Base-by-base conservation (phyloP, 2,329 filamentous ascomycete genomes). In the Calonectria pseudoturangicola region DNA sequence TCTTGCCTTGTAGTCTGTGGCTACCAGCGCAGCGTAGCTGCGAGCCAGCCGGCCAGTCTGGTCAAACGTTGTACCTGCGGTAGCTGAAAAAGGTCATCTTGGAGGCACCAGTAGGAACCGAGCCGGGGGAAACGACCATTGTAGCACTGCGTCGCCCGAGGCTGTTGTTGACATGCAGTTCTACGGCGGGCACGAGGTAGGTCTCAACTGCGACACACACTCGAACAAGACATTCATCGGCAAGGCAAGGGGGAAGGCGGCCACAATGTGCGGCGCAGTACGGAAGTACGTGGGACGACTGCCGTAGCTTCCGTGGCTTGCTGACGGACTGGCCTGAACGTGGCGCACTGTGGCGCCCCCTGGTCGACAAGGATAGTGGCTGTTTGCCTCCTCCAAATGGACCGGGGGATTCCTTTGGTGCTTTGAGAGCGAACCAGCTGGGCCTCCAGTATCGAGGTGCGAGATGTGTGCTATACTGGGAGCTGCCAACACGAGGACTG, bases 341-440 rank as follows among this genome's bases (percentile, higher is more conserved):
- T 79, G 76, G 77, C 77, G 73, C 48, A 54, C 41, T 74, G 71
- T 79, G 76, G 74, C 70, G 77, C 54, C 79, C 72, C 63, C 62
- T 69, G 54, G 51, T n/a, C 54, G 66, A 65, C 70, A 63, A 63
- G 66, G 60, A 62, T 66, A 63, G 62, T 36, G 66, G 60, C 43
- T 45, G 63, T 71, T 43, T 15, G 54, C 66, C 58, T 21, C 60
- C 67, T 73, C 68, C 27, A 51, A 8, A 28, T 51, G 27, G 27
- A 27, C 48, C 16, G 27, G 48, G 48, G 45, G 67, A 25, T 47
- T 41, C 41, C 74, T 67, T 47, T 18, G 58, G 64, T 64, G 56
- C 33, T 63, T 30, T 47, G 36, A 63, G 33, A 36, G 30, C 66
- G 51, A 28, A 51, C 51, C 33, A 33, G 66, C 56, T 18, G 50